Conservation (phyloP, 2,329 filamentous ascomycete species). For the Chrysosporium queenslandicum region DNA sequence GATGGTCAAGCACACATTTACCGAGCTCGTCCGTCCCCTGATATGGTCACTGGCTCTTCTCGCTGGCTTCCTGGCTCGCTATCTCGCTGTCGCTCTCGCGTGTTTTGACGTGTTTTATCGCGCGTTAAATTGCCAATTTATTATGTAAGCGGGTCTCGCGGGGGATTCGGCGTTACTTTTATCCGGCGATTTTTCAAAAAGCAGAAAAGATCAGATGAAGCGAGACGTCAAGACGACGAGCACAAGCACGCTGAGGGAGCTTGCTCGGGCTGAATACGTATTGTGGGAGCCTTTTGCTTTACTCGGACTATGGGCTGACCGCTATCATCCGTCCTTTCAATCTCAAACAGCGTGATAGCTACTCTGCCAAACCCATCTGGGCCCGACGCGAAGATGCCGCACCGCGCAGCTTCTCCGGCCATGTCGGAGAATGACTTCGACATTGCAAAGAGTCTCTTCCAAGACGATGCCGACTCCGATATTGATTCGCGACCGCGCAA, state of each 20-base stretch:
- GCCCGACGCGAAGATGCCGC: constrained; percentile 58
- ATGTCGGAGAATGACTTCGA: constrained; percentile 85
- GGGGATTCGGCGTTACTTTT: background rate
- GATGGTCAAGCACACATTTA: background rate
- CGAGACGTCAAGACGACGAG: background rate
- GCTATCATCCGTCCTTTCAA: no score
- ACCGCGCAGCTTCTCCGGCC: constrained; percentile 66
- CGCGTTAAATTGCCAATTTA: background rate
- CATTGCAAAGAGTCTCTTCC: constrained; percentile 69
- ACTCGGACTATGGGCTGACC: background rate
- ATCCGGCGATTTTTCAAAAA: background rate
- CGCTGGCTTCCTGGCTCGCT: no score
- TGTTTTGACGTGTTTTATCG: constrained; percentile 3
- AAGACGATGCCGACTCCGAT: constrained; percentile 46
- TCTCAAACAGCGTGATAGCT: no score
- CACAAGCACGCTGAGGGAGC: background rate
- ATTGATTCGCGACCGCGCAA: constrained; percentile 28
- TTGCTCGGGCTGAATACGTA: background rate
- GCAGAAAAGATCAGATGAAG: background rate
- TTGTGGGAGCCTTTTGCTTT: background rate
- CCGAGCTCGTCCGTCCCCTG: background rate
- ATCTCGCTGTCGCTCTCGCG: no score
- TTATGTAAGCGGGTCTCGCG: background rate
- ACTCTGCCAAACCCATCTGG: no score
- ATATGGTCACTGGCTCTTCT: no score